These are phyloP conservation scores for Phragmites australis DNA, from an alignment of 176 grass and related monocot species.

Conservation along the genomic window DNA sequence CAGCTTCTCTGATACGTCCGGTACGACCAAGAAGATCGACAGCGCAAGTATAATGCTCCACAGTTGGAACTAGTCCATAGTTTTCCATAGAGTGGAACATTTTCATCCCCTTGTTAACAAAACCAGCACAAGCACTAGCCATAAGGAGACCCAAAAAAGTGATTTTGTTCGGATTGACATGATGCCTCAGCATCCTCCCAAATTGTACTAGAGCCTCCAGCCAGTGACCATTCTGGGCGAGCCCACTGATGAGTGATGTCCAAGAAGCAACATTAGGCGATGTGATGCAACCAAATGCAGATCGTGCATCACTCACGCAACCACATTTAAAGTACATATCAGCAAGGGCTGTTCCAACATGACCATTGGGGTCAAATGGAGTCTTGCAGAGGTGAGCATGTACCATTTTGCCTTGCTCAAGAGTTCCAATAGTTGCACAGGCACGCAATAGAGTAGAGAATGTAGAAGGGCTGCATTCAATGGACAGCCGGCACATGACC, in stretches of 20 bases:
- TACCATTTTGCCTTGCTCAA: conserved; percentile 63
- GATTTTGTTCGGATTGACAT: conserved; percentile 51
- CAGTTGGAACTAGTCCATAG: conserved; percentile 45
- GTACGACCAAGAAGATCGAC: conserved; percentile 64
- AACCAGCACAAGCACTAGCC: conserved; percentile 46
- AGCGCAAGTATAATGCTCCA: conserved; percentile 55
- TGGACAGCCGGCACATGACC: conserved; percentile 40
- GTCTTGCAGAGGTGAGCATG: conserved; percentile 54
- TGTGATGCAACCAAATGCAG: conserved; percentile 35
- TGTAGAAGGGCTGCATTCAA: conserved; percentile 52
- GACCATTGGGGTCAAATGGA: conserved; percentile 44
- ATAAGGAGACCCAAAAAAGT: conserved; percentile 56
- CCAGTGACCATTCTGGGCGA: conserved; percentile 55
- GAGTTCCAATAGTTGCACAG: conserved; percentile 46
- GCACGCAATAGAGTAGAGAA: conserved; percentile 56
- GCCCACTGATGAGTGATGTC: conserved; percentile 63
- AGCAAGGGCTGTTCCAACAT: conserved; percentile 61
- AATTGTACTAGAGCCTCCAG: conserved; percentile 56
- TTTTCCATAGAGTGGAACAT: conserved; percentile 50
- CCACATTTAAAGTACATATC: conserved; percentile 73
- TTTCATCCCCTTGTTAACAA: conserved; percentile 46
- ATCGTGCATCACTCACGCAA: conserved; percentile 43
- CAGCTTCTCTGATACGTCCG: conserved; percentile 39
- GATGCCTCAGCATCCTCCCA: conserved; percentile 54
- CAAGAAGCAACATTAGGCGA: conserved; percentile 61